A percentile compares a stretch with the other conserved stretches of the same genome.
These are phyloP conservation scores for Hypoxylon sp. DNA, from an alignment of 2,329 filamentous ascomycete species.

Conservation along the genomic window DNA sequence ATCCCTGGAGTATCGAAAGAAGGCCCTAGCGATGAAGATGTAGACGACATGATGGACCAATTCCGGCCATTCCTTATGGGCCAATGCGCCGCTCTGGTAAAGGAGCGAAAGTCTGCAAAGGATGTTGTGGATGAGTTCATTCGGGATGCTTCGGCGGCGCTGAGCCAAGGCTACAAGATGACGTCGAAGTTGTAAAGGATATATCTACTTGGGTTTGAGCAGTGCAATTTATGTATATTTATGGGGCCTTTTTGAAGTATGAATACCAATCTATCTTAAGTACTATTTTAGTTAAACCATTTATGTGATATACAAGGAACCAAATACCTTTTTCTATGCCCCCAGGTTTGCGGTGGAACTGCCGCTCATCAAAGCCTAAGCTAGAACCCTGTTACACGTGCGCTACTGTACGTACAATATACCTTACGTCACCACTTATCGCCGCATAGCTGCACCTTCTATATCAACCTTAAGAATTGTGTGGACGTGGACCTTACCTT, in stretches of 20 bases:
- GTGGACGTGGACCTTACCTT: slow-evolving; percentile 34
- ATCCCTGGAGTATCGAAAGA: slow-evolving; percentile 68
- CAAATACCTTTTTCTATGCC: background rate
- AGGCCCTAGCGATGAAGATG: slow-evolving; percentile 72
- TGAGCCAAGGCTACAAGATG: slow-evolving; percentile 77
- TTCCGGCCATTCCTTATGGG: slow-evolving; percentile 74
- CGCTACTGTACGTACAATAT: slow-evolving; percentile 15
- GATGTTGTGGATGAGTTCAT: slow-evolving; percentile 96
- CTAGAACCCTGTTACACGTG: slow-evolving; percentile 39
- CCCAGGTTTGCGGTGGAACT: slow-evolving; percentile 11
- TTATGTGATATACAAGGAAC: no score
- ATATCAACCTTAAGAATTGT: slow-evolving; percentile 10
- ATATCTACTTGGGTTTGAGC: background rate
- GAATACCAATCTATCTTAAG: background rate
- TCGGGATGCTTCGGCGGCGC: slow-evolving; percentile 77
- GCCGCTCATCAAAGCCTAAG: background rate
- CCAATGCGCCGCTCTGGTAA: slow-evolving; percentile 93
- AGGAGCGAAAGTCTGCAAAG: slow-evolving; percentile 92
- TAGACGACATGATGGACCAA: slow-evolving; percentile 91
- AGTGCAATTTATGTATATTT: slow-evolving; percentile 19
- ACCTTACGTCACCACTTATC: slow-evolving; percentile 48
- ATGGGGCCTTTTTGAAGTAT: slow-evolving; percentile 1
- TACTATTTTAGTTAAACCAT: background rate
- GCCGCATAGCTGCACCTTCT: slow-evolving; percentile 1
- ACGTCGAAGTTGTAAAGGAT: slow-evolving; percentile 75